Evolutionary conservation across 441 rosid species (phyloP).

Genomic region (Biscutella auriculata): DNA sequence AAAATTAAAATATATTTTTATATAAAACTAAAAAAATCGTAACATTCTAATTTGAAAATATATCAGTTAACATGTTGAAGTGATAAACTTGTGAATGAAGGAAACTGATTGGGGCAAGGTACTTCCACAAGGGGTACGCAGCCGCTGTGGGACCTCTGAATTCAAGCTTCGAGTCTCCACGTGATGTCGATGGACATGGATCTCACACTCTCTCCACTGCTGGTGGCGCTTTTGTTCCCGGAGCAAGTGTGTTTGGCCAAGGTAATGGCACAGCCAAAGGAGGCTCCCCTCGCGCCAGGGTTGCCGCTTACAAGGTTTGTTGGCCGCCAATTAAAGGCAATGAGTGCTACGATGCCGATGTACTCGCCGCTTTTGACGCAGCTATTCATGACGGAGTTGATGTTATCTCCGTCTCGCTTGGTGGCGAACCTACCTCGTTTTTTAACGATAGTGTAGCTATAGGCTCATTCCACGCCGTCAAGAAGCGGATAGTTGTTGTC

Average conservation of each 20-base stretch:
- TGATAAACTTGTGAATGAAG: constrained; percentile 14
- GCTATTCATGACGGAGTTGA: constrained; percentile 74
- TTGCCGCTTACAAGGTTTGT: constrained; percentile 76
- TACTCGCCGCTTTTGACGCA: constrained; percentile 55
- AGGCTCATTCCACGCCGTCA: constrained; percentile 53
- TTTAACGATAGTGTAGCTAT: constrained; percentile 39
- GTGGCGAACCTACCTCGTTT: constrained; percentile 23
- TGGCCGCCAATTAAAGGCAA: constrained; percentile 35
- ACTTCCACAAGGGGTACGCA: constrained; percentile 54
- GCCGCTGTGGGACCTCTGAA: constrained; percentile 40
- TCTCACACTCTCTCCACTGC: constrained; percentile 82
- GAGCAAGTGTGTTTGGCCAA: constrained; percentile 38
- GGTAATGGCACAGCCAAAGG: constrained; percentile 68
- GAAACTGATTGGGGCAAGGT: constrained; percentile 71
- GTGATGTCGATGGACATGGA: constrained; percentile 70
- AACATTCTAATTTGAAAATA: no score
- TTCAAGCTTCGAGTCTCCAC: constrained; percentile 41
- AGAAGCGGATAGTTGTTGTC: constrained; percentile 37
- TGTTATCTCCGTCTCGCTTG: constrained; percentile 55
- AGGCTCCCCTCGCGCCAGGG: constrained; percentile 69
- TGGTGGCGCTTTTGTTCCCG: constrained; percentile 45
- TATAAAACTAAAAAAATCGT: no score
- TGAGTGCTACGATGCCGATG: constrained; percentile 50
- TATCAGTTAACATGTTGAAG: not conserved
- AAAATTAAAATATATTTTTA: no score